Percentiles rank a stretch among this genome's conserved stretches.
phyloP scores from a whole-genome alignment of 192 early-diverging fungal species.

The Coemansia sp. region DNA sequence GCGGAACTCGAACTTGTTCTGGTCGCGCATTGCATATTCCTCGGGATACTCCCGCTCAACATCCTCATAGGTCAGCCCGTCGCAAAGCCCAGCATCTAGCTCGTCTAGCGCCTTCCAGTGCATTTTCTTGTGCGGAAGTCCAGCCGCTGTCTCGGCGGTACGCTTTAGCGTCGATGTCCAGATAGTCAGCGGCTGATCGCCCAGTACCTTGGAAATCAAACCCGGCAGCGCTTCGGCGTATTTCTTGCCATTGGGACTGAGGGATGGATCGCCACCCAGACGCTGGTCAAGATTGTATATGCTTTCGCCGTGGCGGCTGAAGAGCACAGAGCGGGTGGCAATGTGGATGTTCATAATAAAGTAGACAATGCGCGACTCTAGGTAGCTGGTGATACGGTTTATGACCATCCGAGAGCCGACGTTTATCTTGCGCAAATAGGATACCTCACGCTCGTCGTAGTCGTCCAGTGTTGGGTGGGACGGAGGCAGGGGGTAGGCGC shows the following conservation, averaged over 20 bases:
- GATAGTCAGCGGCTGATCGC: slow-evolving; percentile 73
- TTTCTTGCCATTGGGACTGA: slow-evolving; percentile 81
- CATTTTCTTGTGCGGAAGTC: slow-evolving; percentile 82
- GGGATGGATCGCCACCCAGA: slow-evolving; percentile 91
- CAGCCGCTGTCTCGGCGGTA: slow-evolving; percentile 84
- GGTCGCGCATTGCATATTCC: slow-evolving; percentile 92
- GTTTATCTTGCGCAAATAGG: slow-evolving; percentile 95
- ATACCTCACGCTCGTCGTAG: slow-evolving; percentile 63
- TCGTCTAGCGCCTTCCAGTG: slow-evolving; percentile 99
- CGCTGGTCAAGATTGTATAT: slow-evolving; percentile 89
- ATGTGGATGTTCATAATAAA: slow-evolving; percentile 99
- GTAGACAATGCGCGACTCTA: slow-evolving; percentile 96
- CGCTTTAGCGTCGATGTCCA: slow-evolving; percentile 97
- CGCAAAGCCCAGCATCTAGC: slow-evolving; percentile 94
- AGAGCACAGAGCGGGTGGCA: slow-evolving; percentile 89
- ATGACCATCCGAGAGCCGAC: slow-evolving; percentile 89
- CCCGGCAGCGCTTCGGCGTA: slow-evolving; percentile 86
- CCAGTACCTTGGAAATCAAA: slow-evolving; percentile 74
- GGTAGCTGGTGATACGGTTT: slow-evolving; percentile 92
- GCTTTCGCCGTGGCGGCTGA: slow-evolving; percentile 91
- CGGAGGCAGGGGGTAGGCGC: slow-evolving; percentile 51
- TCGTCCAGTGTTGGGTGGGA: slow-evolving; percentile 45
- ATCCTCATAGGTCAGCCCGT: slow-evolving; percentile 98
- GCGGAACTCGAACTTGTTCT: slow-evolving; percentile 94
- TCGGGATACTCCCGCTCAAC: slow-evolving; percentile 91